Evolutionary conservation across 2,329 filamentous ascomycete genomes (phyloP), one percentile per base, ranked within the genome.

Genomic region (Albifimbria verrucaria): DNA sequence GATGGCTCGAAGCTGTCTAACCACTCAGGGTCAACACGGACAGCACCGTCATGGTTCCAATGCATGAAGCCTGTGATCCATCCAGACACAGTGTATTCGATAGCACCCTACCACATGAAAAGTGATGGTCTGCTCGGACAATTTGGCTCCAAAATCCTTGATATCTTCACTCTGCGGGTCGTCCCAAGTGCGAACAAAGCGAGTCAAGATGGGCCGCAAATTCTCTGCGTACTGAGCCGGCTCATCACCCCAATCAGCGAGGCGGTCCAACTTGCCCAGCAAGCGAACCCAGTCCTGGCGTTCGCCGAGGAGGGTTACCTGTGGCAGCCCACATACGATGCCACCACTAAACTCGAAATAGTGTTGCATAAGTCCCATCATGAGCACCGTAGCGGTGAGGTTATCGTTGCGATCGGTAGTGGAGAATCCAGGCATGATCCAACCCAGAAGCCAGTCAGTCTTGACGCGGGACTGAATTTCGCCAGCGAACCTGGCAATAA

Each of bases 21-120:
- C 2, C 53, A 47, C 5, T 62, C 56, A 2, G 57, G 52, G 18
- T 51, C 46, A 15, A 65, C 51, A 7, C 62, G 50, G 32, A 62
- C 50, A 1, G 47, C 32, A 0, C 77, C 78, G 17, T 69, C 53
- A 1, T 57, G 60, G 17, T 64, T 58, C 74, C 76, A 81, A 56
- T 74, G 75, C 57, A 73, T 65, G 55, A 81, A 79, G 0, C 71
- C 75, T 1, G 74, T 74, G 50, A 79, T 70, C 77, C 77, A 81
- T 5, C 79, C 78, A 0, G 71, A 74, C 2, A 78, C 54, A 46
- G 66, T 64, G 57, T 62, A 73, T 58, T 69, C 72, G 57, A 47
- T 64, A 23, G 59, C 62, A 2, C 61, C 68, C 39, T 61, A n/a
- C 62, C 62, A 43, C 58, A 71, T n/a, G 53, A 59, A 47, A 54